phyloP scores from a whole-genome alignment of 257 asterid genomes.

The Cruciata laevipes region DNA sequence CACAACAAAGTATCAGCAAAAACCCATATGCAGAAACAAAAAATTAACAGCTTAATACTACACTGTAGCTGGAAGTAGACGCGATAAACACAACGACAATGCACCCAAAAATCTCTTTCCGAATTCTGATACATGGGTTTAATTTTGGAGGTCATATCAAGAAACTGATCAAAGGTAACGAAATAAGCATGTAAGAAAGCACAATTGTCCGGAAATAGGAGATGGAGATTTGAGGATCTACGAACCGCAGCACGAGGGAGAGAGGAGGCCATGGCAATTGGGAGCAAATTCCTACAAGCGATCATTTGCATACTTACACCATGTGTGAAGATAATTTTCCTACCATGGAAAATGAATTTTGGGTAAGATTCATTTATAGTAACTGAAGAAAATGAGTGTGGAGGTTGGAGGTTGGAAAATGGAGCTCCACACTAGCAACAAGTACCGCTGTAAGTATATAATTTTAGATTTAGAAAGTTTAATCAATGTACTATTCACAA shows the following conservation, averaged over 20 bases:
- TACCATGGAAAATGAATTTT: not conserved
- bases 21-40: not conserved
- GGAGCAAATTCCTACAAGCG: slow-evolving; percentile 3
- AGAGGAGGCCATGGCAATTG: slow-evolving; percentile 24
- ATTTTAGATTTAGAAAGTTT: too few relatives aligned
- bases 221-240: not conserved
- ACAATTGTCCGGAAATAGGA: not conserved
- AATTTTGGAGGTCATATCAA: not conserved
- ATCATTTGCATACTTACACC: slow-evolving; percentile 15
- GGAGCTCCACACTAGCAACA: not conserved
- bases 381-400: not conserved
- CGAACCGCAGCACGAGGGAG: slow-evolving; percentile 22
- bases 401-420: not conserved
- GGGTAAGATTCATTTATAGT: not conserved
- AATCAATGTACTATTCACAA: too few relatives aligned
- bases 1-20: not conserved
- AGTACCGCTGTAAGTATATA: not conserved
- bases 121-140: not conserved
- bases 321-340: not conserved
- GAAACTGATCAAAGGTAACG: not conserved
- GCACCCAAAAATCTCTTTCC: not conserved
- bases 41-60: not conserved
- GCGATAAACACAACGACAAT: not conserved
- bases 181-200: not conserved
- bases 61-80: not conserved